phyloP scores from a whole-genome alignment of 148 eudicot species.

The Agrostemma githago region DNA sequence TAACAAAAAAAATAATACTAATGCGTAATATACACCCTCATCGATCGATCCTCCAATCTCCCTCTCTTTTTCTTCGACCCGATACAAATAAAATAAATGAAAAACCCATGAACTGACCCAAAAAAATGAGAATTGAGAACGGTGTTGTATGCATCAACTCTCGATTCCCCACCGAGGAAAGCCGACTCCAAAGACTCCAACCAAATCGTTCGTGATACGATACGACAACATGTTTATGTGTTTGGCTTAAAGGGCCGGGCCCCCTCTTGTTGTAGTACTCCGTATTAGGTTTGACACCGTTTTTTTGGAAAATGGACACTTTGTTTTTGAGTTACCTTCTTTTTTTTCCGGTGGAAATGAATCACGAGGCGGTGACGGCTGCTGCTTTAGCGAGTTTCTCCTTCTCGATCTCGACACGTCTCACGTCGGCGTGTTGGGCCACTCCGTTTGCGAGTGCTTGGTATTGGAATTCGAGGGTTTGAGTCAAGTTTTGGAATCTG shows the following conservation, averaged over 20 bases:
- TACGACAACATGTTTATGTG: too few species aligned
- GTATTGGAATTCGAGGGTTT: constrained; percentile 68
- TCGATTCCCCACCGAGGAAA: constrained; percentile 1
- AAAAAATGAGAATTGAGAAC: constrained; percentile 12
- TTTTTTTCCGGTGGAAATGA: background rate
- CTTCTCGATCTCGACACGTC: constrained; percentile 79
- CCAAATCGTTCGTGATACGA: background rate
- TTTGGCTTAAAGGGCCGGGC: too few species aligned
- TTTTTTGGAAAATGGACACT: background rate
- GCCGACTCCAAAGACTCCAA: constrained; percentile 6
- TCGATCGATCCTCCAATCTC: background rate
- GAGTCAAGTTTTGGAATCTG: constrained; percentile 80
- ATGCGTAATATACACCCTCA: constrained; percentile 9
- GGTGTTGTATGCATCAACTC: background rate
- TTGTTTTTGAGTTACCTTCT: constrained; percentile 2
- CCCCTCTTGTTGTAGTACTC: too few species aligned
- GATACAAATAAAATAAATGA: background rate
- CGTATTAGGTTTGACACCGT: too few species aligned
- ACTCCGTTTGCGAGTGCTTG: constrained; percentile 86
- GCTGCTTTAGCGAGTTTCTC: constrained; percentile 74
- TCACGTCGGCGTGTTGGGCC: constrained; percentile 88
- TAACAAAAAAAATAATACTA: background rate
- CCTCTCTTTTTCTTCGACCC: background rate
- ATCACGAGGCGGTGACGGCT: constrained; percentile 34
- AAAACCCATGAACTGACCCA: background rate